Evolutionary conservation across 352 stramenopile genomes (phyloP), one percentile per base, ranked within the genome.

Genomic region (Aphanomyces stellatus): DNA sequence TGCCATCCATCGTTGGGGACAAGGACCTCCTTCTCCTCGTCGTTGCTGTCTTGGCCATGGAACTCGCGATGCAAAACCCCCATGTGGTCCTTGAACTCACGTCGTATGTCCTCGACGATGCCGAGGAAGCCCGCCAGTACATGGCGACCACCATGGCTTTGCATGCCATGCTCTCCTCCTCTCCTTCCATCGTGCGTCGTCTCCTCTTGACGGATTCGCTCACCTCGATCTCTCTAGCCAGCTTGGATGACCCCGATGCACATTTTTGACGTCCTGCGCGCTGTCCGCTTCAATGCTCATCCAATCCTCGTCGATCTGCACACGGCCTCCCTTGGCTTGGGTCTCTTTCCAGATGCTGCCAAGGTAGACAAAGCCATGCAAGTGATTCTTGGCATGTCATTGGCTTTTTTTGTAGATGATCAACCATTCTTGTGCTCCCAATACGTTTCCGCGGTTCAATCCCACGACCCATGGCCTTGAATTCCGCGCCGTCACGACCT

Each of bases 301-400:
- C 59, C 59, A 8, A 65, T 65, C 31, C 22, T 65, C 27, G 28
- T 43, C 15, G 59, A 65, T 55, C 25, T 65, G 5, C 41, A 51
- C 6, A n/a, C 15, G 3, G 37, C 59, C 3, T 17, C 46, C 7
- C 35, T 65, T 13, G 59, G 59, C 7, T 35, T 65, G 15, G 59
- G 59, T 2, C 15, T 65, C 10, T 65, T 65, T 30, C 59, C 59
- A 28, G 59, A 65, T 17, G 59, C 59, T n/a, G 59, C 59, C 27
- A 53, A 56, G 59, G 59, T 65, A 57, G 2, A 42, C 19, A 53
- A 28, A 8, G 2, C 37, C 7, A 51, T 33, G n/a, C 13, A 13
- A 55, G 25, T 34, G 6, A 65, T 24, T 64, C 0, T 8, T 17
- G 22, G 15, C 62, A 1, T 53, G 28, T 33, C 41, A 27, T 57